These are phyloP conservation scores for Coelomomyces lativittatus DNA, from an alignment of 371 early-diverging fungal species.

Conservation along the genomic window DNA sequence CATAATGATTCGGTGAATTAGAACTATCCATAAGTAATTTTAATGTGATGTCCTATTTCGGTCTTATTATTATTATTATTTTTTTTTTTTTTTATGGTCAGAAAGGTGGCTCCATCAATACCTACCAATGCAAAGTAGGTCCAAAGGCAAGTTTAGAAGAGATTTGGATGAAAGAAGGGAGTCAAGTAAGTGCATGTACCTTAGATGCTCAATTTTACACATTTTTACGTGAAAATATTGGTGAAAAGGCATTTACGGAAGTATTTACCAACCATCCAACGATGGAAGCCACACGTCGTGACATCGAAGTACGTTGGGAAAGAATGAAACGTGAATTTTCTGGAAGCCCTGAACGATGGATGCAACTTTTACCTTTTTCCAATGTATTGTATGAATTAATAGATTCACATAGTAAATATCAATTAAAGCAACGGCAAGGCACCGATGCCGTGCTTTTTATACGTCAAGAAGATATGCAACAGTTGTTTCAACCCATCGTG, in stretches of 20 bases:
- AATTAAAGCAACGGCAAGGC: neutral
- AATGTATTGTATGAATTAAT: neutral
- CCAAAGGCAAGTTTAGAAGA: neutral
- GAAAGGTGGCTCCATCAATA: slow-evolving; percentile 2
- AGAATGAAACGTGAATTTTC: neutral
- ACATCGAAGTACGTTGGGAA: neutral
- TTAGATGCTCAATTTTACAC: neutral
- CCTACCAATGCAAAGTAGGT: slow-evolving; percentile 1
- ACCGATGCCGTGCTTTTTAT: slow-evolving; percentile 1
- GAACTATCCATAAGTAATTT: no score
- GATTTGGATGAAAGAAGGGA: neutral
- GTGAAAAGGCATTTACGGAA: neutral
- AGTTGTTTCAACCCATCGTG: slow-evolving; percentile 1
- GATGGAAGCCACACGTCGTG: neutral
- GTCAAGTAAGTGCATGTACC: neutral
- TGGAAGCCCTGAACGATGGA: neutral
- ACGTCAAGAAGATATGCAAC: neutral
- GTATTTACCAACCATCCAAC: neutral
- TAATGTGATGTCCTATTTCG: no score
- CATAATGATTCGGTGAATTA: no score
- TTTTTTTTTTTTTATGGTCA: no score
- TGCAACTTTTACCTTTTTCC: neutral
- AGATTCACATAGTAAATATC: neutral
- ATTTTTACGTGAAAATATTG: neutral
- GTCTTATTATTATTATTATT: no score